Base-by-base conservation (phyloP, 106 monocot species). In the Dendrobium nobile region DNA sequence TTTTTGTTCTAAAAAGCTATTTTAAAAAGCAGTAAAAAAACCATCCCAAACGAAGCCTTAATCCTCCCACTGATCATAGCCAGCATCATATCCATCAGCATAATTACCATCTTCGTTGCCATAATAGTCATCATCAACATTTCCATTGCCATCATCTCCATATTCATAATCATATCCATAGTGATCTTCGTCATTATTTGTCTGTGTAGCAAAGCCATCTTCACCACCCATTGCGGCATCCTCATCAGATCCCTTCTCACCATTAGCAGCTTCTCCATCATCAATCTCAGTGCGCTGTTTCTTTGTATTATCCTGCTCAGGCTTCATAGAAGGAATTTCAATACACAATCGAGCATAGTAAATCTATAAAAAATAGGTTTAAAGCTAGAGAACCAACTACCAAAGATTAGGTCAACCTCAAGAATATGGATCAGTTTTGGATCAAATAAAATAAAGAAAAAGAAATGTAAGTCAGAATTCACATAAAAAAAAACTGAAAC, bases 221-320 rank as follows among this genome's bases (percentile, higher is more conserved):
- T 37, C 79, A 72, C 41, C 54, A 37, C 64, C 77, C 40, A 59
- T 79, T 16, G 24, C 83, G 18, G 47, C 64, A 16, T 42, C 70
- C 18, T 47, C 10, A 41, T 84, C 82, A 20, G 67, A 37, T 75
- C 78, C 76, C 41, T 82, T 75, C 47, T 82, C 82, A 59, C 61
- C 75, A 85, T 86, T 81, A 56, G 31, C 79, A 56, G 45, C 72
- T 55, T 85, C 81, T 65, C 28, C 37, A 26, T 44, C 42, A 31
- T 18, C 55, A 18, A 2, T 17, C 28, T 84, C 85, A 27, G 51
- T 28, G 3, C 45, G 59, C 42, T 84, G 83, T 55, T 87, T 84
- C 83, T 88, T 88, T 9, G 5, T 54, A 22, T 79, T 65, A 47
- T 82, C 89, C 59, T 77, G 73, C n/a, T 85, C 83, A 4, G 67